Evolutionary conservation across 176 grass and related monocot species (phyloP), one percentile per base, ranked within the genome.

Genomic region (Rhipidocladum racemiflorum): DNA sequence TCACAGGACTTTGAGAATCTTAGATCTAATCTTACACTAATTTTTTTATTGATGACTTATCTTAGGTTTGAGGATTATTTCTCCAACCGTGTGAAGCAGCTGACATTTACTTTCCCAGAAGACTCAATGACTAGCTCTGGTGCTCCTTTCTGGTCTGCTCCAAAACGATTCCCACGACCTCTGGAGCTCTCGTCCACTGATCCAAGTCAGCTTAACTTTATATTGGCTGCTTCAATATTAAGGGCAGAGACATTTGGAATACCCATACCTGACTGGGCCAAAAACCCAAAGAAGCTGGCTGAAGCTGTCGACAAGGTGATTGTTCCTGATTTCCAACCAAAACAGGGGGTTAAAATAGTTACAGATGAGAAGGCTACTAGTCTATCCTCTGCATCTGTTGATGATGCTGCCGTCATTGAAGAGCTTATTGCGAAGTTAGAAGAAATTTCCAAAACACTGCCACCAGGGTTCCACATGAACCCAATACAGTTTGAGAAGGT

Each of bases 401-500:
- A 97, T 88, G 94, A 97, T 85, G 68, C 82, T 84, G 91, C 85
- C 0, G 82, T 94, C 46, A 97, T 97, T 72, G 87, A 97, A 78
- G 87, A 90, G 40, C 91, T 97, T 70, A 88, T 94, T 66, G 70
- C 75, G 38, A 97, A 89, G 75, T 60, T 97, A 72, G 91, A 94
- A 75, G 76, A 91, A 60, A 86, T 84, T 72, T 84, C 71, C 12
- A 94, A 92, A 76, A 90, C 84, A 54, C 61, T 94, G 80, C 79
- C 85, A 39, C 68, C 78, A 65, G 89, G 87, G 68, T 97, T 97
- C 65, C 84, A 82, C 43, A 97, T 97, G 94, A 94, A 94, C 68
- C 91, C 94, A 25, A 83, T 97, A 82, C 94, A 91, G 68, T 97
- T 97, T 90, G 94, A 97, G 77, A 97, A 97, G 94, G 94, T 97